phyloP scores from a whole-genome alignment of 164 flowering plant genomes.

The Vitis rupestris region DNA sequence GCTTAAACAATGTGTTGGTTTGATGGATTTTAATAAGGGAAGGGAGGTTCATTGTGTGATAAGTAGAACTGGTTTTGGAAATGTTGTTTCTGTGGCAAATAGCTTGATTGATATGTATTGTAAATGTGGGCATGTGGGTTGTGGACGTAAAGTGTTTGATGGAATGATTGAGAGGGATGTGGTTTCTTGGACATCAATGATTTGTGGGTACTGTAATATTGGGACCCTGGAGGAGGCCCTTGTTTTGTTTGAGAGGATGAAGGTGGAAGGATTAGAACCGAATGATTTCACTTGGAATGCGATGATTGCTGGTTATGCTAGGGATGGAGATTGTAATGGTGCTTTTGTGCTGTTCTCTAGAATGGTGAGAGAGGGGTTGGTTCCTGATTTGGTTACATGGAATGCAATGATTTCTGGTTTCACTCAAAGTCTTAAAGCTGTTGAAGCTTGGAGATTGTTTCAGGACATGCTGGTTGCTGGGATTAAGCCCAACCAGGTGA shows the following conservation, averaged over 20 bases:
- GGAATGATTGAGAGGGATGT: conserved; percentile 44
- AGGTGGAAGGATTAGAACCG: conserved; percentile 47
- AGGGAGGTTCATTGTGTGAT: conserved; percentile 41
- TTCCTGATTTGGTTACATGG: conserved; percentile 51
- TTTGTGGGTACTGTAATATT: conserved; percentile 47
- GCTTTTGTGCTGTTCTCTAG: conserved; percentile 22
- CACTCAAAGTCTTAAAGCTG: conserved; percentile 30
- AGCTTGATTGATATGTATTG: conserved; percentile 61
- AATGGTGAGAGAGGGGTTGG: conserved; percentile 53
- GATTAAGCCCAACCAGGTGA: conserved; percentile 53
- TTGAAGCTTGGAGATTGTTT: conserved; percentile 50
- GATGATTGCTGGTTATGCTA: conserved; percentile 42
- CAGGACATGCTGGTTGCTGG: conserved; percentile 47
- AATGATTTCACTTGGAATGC: conserved; percentile 74
- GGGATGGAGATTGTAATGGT: conserved; percentile 36
- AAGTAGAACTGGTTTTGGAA: conserved; percentile 31
- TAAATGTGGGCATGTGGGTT: conserved; percentile 43
- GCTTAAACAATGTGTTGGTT: conserved; percentile 63
- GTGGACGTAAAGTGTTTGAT: conserved; percentile 56
- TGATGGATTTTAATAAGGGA: conserved; percentile 56
- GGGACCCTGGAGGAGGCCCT: conserved; percentile 32
- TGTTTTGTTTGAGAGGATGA: conserved; percentile 46
- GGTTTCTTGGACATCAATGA: conserved; percentile 70
- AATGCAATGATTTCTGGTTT: conserved; percentile 38
- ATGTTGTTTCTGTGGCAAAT: conserved; percentile 43